Evolutionary conservation across 1,139 yeast genomes (phyloP).

Genomic region (Pichia sp.): DNA sequence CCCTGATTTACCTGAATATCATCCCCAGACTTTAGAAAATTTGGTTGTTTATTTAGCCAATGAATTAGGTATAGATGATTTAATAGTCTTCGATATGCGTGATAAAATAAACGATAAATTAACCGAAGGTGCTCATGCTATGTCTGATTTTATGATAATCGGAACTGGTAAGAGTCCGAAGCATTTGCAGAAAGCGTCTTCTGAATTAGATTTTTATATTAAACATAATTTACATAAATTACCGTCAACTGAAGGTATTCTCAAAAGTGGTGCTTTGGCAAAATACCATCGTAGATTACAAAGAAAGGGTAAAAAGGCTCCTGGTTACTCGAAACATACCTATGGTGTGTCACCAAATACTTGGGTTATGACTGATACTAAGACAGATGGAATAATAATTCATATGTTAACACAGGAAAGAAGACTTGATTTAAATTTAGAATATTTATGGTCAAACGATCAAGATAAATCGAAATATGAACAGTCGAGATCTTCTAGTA

Average conservation of each 20-base stretch:
- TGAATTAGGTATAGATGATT: slow-evolving; percentile 61
- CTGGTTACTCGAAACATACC: slow-evolving; percentile 47
- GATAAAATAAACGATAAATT: slow-evolving; percentile 31
- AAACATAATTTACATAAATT: slow-evolving; percentile 36
- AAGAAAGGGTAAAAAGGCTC: slow-evolving; percentile 46
- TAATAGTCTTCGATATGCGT: slow-evolving; percentile 54
- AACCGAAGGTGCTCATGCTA: slow-evolving; percentile 35
- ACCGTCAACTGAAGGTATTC: slow-evolving; percentile 67
- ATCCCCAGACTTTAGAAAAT: slow-evolving; percentile 46
- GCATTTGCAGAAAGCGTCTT: slow-evolving; percentile 69
- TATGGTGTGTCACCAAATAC: slow-evolving; percentile 56
- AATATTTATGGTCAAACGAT: slow-evolving; percentile 52
- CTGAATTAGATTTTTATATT: slow-evolving; percentile 44
- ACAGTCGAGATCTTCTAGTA: slow-evolving; percentile 11
- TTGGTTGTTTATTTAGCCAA: slow-evolving; percentile 44
- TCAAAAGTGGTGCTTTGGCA: slow-evolving; percentile 52
- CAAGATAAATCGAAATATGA: slow-evolving; percentile 29
- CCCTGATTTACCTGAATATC: slow-evolving; percentile 47
- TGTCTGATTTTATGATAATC: slow-evolving; percentile 50
- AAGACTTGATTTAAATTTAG: slow-evolving; percentile 62
- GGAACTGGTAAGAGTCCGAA: slow-evolving; percentile 75
- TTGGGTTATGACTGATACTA: slow-evolving; percentile 78
- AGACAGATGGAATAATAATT: slow-evolving; percentile 54
- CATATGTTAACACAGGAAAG: slow-evolving; percentile 70
- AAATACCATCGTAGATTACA: slow-evolving; percentile 58